A percentile compares a stretch with the other conserved stretches of the same genome.
Conservation (phyloP, 495 filamentous ascomycete genomes). For the Aspergillus asperescens region DNA sequence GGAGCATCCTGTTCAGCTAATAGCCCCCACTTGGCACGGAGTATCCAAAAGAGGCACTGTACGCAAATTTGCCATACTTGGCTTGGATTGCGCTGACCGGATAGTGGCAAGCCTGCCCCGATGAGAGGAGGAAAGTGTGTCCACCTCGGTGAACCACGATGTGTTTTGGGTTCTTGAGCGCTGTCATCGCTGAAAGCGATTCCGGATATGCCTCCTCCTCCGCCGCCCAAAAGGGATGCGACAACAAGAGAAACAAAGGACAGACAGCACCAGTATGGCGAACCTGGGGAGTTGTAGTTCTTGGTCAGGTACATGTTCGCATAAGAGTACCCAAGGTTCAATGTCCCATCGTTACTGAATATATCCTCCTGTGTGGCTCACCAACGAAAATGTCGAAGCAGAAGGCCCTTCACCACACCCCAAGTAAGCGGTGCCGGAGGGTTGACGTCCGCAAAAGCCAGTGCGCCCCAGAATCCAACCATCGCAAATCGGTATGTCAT, state of each 20-base stretch:
- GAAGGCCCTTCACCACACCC: conserved; percentile 71
- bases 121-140: conserved; percentile 67
- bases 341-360: conserved; percentile 64
- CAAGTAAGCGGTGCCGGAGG: conserved; percentile 64
- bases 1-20: conserved; percentile 67
- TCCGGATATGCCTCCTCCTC: conserved; percentile 57
- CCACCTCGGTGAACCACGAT: conserved; percentile 56
- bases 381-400: conserved; percentile 69
- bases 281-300: conserved; percentile 75
- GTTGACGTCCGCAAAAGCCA: conserved; percentile 69
- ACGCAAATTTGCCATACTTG: conserved; percentile 77
- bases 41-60: conserved; percentile 69
- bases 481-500: conserved; percentile 78
- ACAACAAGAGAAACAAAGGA: conserved; percentile 68
- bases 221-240: conserved; percentile 71
- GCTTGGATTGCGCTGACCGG: conserved; percentile 73
- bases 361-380: conserved; percentile 71
- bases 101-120: conserved; percentile 73
- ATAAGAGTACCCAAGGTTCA: conserved; percentile 73
- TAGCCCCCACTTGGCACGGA: conserved; percentile 71
- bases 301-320: conserved; percentile 74
- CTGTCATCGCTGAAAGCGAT: conserved; percentile 48
- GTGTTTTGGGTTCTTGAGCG: conserved; percentile 62
- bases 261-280: conserved; percentile 70
- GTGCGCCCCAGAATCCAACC: conserved; percentile 73